A percentile compares a stretch with the other conserved stretches of the same genome.
These are phyloP conservation scores for Fusarium sacchari DNA, from an alignment of 2,329 filamentous ascomycete species.

Conservation along the genomic window DNA sequence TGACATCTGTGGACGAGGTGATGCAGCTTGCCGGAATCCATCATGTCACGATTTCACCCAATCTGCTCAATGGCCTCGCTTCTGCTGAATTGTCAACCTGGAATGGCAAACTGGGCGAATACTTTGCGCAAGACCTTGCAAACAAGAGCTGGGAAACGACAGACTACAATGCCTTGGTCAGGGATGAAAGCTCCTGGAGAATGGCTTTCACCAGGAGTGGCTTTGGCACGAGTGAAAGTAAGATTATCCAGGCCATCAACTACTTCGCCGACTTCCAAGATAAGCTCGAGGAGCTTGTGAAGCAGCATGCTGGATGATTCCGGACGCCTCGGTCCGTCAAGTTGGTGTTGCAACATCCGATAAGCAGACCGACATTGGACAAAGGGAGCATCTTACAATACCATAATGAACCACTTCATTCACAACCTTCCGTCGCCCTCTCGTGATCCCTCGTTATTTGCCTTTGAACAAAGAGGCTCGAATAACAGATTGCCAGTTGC, in stretches of 20 bases:
- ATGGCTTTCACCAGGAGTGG: slow-evolving; percentile 61
- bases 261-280: slow-evolving; percentile 68
- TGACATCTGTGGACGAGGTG: slow-evolving; percentile 68
- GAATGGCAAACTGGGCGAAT: slow-evolving; percentile 45
- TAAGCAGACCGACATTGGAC: not conserved
- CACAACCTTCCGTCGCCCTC: not conserved
- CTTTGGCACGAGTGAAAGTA: slow-evolving; percentile 59
- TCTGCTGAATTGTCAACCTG: slow-evolving; percentile 48
- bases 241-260: slow-evolving; percentile 64
- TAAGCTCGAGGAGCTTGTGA: slow-evolving; percentile 56
- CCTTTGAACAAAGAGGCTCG: slow-evolving; percentile 10
- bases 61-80: slow-evolving; percentile 59
- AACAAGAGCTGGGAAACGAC: slow-evolving; percentile 40
- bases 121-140: slow-evolving; percentile 46
- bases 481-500: not conserved
- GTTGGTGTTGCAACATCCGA: not conserved
- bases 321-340: not conserved
- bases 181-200: slow-evolving; percentile 60
- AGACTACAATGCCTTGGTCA: slow-evolving; percentile 37
- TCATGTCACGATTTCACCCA: slow-evolving; percentile 68
- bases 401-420: slow-evolving; percentile 17
- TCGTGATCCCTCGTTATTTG: slow-evolving; percentile 10
- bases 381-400: slow-evolving; percentile 19
- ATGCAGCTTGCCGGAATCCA: slow-evolving; percentile 66
- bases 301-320: slow-evolving; percentile 37